These are phyloP conservation scores for Auricularia cornea DNA, from an alignment of 768 basidiomycete species.

Conservation along the genomic window DNA sequence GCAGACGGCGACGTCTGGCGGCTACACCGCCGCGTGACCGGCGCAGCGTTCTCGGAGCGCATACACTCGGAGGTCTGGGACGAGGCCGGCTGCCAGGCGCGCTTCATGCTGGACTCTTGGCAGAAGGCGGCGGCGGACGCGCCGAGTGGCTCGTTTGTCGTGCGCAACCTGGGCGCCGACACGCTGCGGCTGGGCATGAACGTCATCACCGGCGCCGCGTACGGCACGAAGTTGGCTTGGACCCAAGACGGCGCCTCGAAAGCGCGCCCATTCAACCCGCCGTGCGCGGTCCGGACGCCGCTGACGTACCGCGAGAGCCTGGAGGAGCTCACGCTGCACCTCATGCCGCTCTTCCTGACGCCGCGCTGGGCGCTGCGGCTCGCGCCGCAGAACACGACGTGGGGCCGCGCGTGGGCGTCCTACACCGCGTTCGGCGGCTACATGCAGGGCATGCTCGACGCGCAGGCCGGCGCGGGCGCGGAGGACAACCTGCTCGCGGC, in stretches of 20 bases:
- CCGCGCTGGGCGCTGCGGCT: slow-evolving; percentile 3
- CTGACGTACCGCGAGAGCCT: slow-evolving; percentile 3
- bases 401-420: slow-evolving; percentile 5
- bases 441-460: slow-evolving; percentile 6
- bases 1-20: slow-evolving; percentile 4
- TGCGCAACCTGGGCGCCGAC: slow-evolving; percentile 2
- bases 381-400: neutral
- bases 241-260: neutral
- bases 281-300: neutral
- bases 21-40: slow-evolving; percentile 4
- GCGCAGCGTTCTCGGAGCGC: slow-evolving; percentile 1
- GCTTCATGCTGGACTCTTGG: slow-evolving; percentile 2
- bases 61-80: slow-evolving; percentile 4
- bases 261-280: neutral
- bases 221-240: slow-evolving; percentile 2
- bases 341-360: slow-evolving; percentile 7
- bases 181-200: slow-evolving; percentile 4
- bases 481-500: neutral
- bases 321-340: slow-evolving; percentile 4
- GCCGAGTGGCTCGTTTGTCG: neutral
- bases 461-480: neutral
- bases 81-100: slow-evolving; percentile 2
- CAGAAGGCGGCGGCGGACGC: neutral
- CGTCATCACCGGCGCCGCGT: slow-evolving; percentile 5
- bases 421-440: slow-evolving; percentile 4